These are phyloP conservation scores for Crucihimalaya himalaica DNA, from an alignment of 345 rosid species.

Conservation along the genomic window DNA sequence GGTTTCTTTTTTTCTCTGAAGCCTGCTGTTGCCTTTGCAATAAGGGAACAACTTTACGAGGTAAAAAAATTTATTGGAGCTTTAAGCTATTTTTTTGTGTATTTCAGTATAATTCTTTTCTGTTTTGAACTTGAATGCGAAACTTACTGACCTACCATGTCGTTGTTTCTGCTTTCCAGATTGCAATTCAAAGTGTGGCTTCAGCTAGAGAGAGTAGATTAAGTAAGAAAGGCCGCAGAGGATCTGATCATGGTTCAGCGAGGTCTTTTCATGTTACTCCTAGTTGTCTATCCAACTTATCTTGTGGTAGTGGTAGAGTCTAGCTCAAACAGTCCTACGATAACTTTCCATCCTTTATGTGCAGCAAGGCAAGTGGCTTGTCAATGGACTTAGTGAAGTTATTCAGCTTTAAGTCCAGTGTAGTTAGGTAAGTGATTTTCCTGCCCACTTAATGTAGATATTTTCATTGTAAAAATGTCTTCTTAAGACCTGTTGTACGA, in stretches of 20 bases:
- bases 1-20: conserved; percentile 40
- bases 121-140: conserved; percentile 10
- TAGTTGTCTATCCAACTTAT: neutral
- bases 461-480: neutral
- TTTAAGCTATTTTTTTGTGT: conserved; percentile 1
- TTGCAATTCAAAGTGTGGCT: conserved; percentile 83
- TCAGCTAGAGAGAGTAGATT: conserved; percentile 85
- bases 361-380: conserved; percentile 77
- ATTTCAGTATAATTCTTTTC: neutral
- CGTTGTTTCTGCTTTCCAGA: conserved; percentile 47
- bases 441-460: conserved; percentile 8
- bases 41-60: conserved; percentile 96
- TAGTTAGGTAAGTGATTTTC: conserved; percentile 60
- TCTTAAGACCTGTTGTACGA: neutral
- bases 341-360: neutral
- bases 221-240: conserved; percentile 87
- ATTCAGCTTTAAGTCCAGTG: conserved; percentile 81
- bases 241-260: conserved; percentile 62
- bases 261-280: conserved; percentile 48
- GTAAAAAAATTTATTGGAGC: conserved; percentile 39
- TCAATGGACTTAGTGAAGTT: conserved; percentile 84
- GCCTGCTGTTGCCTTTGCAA: conserved; percentile 96
- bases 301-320: neutral
- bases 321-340: neutral
- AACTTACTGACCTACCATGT: conserved; percentile 1